Base-by-base conservation (phyloP, 1,284 basidiomycete genomes). In the Puccinia hordei region DNA sequence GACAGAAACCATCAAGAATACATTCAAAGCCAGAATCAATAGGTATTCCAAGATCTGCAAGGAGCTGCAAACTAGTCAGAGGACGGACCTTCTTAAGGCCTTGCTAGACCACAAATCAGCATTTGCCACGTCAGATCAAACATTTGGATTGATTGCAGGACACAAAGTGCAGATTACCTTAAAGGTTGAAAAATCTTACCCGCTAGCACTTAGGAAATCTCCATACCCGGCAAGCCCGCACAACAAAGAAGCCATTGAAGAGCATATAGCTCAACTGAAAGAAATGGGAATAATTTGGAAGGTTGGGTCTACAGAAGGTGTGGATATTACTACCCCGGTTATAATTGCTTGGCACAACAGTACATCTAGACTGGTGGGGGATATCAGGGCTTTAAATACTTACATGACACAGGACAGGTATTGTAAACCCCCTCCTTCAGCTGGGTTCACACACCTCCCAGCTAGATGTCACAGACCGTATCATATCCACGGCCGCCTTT, bases 91-190 rank as follows among this genome's bases (percentile, higher is more conserved):
- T 4, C 38, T 41, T 6, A 4, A 41, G 38, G 12, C 38, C 4
- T 12, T 41, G 38, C 4, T 12, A 41, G 38, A 4, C 6, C 4
- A 41, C 12, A 41, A 12, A 12, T 4, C 6, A 6, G 51, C 71
- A 0, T 73, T 73, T 55, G 44, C 51, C 8, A 53, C 17, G 22
- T 49, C 9, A 3, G 71, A 73, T 6, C 33, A 73, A 17, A 49
- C 71, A 6, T 53, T 73, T 53, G 71, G 71, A 1, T 33, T 22
- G 5, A 73, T 73, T 8, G 30, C 35, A 27, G 51, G 71, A 33
- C 71, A 73, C 33, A n/a, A 73, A 19, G 30, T 73, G 22, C n/a
- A 73, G 13, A 13, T 73, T 2, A 73, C 22, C 13, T 27, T 73
- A 0, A 73, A 33, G 27, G 27, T 49, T 30, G 44, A 55, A 2